Evolutionary conservation across 352 stramenopile genomes (phyloP).

Genomic region (Phytophthora hybrid): DNA sequence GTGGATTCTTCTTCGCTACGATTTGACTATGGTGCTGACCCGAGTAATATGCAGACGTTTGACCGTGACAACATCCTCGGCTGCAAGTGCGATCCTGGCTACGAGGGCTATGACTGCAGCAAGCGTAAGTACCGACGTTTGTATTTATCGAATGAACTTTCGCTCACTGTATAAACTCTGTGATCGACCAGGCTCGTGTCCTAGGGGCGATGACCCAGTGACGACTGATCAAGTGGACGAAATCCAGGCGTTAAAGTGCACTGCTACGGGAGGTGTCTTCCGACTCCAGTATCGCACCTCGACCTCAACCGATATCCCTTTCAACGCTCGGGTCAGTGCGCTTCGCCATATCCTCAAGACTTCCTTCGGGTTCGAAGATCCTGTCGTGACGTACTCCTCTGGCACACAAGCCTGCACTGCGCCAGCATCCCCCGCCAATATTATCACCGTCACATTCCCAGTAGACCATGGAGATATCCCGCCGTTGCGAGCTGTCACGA

Average conservation of each 20-base stretch:
- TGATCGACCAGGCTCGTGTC: slow-evolving; percentile 72
- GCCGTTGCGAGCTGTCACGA: slow-evolving; percentile 48
- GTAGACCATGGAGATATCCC: slow-evolving; percentile 63
- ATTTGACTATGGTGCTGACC: slow-evolving; percentile 74
- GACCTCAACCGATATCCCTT: slow-evolving; percentile 62
- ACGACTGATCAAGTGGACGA: slow-evolving; percentile 87
- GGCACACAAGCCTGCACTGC: slow-evolving; percentile 51
- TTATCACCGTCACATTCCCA: slow-evolving; percentile 66
- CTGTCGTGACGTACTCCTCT: slow-evolving; percentile 52
- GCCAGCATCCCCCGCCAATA: slow-evolving; percentile 44
- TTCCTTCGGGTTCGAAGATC: slow-evolving; percentile 61
- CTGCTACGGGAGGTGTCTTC: slow-evolving; percentile 63
- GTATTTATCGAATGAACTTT: neutral
- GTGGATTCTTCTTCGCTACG: slow-evolving; percentile 53
- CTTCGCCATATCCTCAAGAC: slow-evolving; percentile 68
- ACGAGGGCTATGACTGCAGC: slow-evolving; percentile 91
- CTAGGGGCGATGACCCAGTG: slow-evolving; percentile 87
- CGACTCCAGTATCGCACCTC: slow-evolving; percentile 66
- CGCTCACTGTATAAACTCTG: neutral
- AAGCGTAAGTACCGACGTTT: slow-evolving; percentile 44
- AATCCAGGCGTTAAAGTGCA: slow-evolving; percentile 80
- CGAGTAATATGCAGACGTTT: slow-evolving; percentile 78
- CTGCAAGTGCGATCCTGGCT: slow-evolving; percentile 93
- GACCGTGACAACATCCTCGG: slow-evolving; percentile 82
- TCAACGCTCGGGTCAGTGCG: slow-evolving; percentile 44